Evolutionary conservation across 306 rosid genomes (phyloP).

Genomic region (cucumber (Cucumis sativus)): DNA sequence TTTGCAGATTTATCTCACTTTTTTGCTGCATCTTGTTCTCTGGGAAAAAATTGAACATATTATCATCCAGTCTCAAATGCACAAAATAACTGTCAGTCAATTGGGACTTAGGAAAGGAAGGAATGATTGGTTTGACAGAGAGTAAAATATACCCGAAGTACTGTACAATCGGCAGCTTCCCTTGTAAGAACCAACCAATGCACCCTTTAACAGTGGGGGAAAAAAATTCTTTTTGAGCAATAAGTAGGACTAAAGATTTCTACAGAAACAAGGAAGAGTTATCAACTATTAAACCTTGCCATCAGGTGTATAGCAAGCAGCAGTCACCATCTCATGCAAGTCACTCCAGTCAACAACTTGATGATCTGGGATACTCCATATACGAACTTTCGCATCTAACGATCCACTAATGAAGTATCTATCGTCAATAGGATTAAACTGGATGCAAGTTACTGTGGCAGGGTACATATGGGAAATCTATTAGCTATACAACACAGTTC

Average conservation of each 20-base stretch:
- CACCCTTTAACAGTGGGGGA: constrained; percentile 49
- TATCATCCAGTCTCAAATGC: background rate
- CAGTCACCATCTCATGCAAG: constrained; percentile 96
- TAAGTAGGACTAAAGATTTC: constrained; percentile 18
- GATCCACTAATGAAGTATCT: constrained; percentile 98
- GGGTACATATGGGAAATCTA: constrained; percentile 28
- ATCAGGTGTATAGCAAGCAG: constrained; percentile 98
- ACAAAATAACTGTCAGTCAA: background rate
- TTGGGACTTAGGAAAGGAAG: background rate
- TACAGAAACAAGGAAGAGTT: constrained; percentile 8
- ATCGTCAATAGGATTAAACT: constrained; percentile 98
- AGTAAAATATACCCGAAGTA: constrained; percentile 59
- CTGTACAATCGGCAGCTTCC: constrained; percentile 86
- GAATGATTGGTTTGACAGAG: background rate
- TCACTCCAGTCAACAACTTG: constrained; percentile 97
- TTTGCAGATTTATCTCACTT: constrained; percentile 75
- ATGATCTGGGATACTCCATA: constrained; percentile 90
- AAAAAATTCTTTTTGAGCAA: constrained; percentile 1
- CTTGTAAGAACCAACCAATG: constrained; percentile 86
- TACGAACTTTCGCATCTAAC: constrained; percentile 92
- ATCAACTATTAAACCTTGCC: constrained; percentile 71
- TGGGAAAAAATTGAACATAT: constrained; percentile 13
- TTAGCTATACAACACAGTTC: constrained; percentile 25
- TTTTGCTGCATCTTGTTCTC: constrained; percentile 86
- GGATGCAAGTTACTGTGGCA: constrained; percentile 98